Base-by-base conservation (phyloP, 2,329 filamentous ascomycete genomes). In the Clarireedia hainanense region DNA sequence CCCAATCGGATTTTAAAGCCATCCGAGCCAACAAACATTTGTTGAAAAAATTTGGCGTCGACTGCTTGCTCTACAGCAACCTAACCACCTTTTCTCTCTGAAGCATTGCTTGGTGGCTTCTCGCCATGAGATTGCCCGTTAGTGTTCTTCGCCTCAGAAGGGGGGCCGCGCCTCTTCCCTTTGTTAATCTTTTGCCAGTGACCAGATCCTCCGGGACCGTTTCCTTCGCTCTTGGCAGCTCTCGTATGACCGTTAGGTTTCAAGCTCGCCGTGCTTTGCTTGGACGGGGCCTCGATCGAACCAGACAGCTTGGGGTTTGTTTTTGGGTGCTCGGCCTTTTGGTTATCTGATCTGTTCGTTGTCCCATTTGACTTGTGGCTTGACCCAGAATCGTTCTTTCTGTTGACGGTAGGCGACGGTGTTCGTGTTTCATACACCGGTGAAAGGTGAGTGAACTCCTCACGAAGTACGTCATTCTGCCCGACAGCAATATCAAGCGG, bases 391-490 rank as follows among this genome's bases (percentile, higher is more conserved):
- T 83, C 81, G 50, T 76, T 72, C 48, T 77, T 83, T 54, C 84
- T 76, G 55, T 74, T 73, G 12, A 78, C 74, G 3, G 78, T 86
- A 1, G 87, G 86, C 1, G 87, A 89, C 2, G 86, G 85, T 0
- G 84, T 86, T n/a, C 80, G 77, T 5, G 80, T 79, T 71, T 91
- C 88, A 53, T 86, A 86, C 0, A 91, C 87, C 0, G 88, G 88
- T 0, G 88, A 91, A 2, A 91, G 75, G 61, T 77, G 78, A 20
- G 64, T 54, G 7, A 63, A 39, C 17, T 68, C 67, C 30, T 68
- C 66, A 27, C 64, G 65, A 2, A 62, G 46, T 34, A 40, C 55
- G 4, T 68, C 64, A 34, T 58, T 57, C 24, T 65, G 60, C 23
- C 64, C 55, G 4, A 55, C 46, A 15, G 64, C 63, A 57, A 68